phyloP scores from a whole-genome alignment of 139 green algal genomes.

The Picochlorum sp. region DNA sequence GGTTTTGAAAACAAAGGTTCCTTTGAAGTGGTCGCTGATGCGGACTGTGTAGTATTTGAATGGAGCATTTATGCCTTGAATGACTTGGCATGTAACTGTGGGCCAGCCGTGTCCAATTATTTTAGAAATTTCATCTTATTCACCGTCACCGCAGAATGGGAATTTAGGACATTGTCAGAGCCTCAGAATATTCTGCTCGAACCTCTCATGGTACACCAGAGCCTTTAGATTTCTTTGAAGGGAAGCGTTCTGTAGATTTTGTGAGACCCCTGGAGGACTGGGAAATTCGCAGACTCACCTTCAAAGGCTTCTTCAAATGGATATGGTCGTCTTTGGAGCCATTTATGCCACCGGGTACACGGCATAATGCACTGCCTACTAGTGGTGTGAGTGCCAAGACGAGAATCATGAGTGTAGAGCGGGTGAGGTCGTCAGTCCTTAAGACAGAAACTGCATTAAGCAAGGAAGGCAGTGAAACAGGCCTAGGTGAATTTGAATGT shows the following conservation, averaged over 20 bases:
- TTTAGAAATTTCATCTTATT: slow-evolving; percentile 20
- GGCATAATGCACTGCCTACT: slow-evolving; percentile 14
- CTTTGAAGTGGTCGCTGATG: slow-evolving; percentile 4
- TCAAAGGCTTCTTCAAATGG: slow-evolving; percentile 9
- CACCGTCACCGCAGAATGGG: slow-evolving; percentile 9
- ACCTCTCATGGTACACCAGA: slow-evolving; percentile 16
- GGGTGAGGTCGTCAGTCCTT: no score
- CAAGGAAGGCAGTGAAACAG: no score
- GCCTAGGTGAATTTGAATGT: no score
- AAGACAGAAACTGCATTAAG: no score
- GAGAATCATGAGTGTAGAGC: slow-evolving; percentile 3
- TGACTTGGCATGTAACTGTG: slow-evolving; percentile 10
- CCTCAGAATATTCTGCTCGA: not conserved
- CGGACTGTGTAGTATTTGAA: slow-evolving; percentile 25
- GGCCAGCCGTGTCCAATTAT: slow-evolving; percentile 13
- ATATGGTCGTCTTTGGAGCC: slow-evolving; percentile 13
- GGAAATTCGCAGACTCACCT: not conserved
- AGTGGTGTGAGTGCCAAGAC: slow-evolving; percentile 12
- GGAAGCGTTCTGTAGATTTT: slow-evolving; percentile 22
- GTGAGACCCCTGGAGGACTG: slow-evolving; percentile 13
- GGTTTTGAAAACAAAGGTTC: slow-evolving; percentile 14
- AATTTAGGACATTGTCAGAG: not conserved
- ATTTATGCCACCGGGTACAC: slow-evolving; percentile 16
- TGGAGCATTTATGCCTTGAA: slow-evolving; percentile 16
- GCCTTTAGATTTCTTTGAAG: not conserved